Evolutionary conservation across 2,329 filamentous ascomycete genomes (phyloP), one percentile per base, ranked within the genome.

Genomic region (Aspergillus thermomutatus): DNA sequence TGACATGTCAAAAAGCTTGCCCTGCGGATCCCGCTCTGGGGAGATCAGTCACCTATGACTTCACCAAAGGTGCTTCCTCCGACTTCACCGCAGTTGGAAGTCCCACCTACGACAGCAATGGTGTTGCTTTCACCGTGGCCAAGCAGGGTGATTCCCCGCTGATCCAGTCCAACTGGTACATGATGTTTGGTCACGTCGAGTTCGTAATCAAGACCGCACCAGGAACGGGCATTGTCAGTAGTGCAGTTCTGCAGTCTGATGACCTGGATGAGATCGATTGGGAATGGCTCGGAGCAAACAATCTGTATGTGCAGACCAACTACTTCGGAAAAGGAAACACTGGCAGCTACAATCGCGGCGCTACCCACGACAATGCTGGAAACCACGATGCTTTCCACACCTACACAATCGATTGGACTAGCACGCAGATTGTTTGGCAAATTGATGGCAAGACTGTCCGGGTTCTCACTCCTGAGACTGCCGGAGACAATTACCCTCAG

Each of bases 151-250:
- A 99, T 70, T 85, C 91, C 3, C 94, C 94, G 0, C 89, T 93
- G 72, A 84, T 99, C 59, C 83, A 83, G 62, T 96, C 92, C 59
- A 85, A 94, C 68, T 97, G 96, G 84, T 97, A 97, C 81, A 96
- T 99, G 79, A 97, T 99, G 94, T 99, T 97, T 73, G 94, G 94
- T 64, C 89, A 88, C 61, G 90, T 97, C 69, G 89, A 96, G 63
- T 85, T 92, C 64, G 87, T 85, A 31, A 83, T 97, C 79, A 92
- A 93, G 76, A 87, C 91, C 26, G 92, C 94, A 9, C 88, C 92
- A 0, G 94, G 94, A 7, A 87, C 85, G 9, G 94, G 94, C 58
- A 97, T 99, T 66, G 92, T 99, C 63, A 96, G 91, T 74, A 94
- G 91, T 48, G 83, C 94, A 11, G 91, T 99, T 8, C 80, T 99